phyloP scores from a whole-genome alignment of 139 green algal genomes.

The Chlorella sp. region DNA sequence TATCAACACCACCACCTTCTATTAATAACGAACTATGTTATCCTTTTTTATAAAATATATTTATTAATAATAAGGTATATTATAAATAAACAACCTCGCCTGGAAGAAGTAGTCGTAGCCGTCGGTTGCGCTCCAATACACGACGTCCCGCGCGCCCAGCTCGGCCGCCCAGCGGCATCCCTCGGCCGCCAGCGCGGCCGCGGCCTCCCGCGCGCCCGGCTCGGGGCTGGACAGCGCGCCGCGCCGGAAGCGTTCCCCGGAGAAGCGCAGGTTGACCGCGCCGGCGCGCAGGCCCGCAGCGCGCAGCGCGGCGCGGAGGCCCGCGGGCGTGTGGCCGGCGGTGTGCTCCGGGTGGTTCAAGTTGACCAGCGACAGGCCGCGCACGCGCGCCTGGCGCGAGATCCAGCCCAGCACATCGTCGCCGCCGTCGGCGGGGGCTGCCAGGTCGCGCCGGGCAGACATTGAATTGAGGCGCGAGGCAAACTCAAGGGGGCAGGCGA shows the following conservation, averaged over 20 bases:
- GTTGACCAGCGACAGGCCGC: constrained; percentile 48
- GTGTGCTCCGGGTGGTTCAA: constrained; percentile 74
- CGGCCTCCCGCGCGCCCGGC: constrained; percentile 8
- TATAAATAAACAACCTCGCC: too few species aligned
- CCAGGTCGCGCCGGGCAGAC: constrained; percentile 55
- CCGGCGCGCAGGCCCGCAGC: constrained; percentile 35
- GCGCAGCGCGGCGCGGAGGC: constrained; percentile 7
- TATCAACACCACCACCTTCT: not conserved
- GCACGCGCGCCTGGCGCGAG: constrained; percentile 43
- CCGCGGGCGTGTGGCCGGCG: constrained; percentile 1
- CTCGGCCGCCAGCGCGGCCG: constrained; percentile 39
- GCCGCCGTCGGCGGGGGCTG: not conserved
- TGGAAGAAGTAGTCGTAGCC: constrained; percentile 67
- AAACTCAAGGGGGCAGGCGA: constrained; percentile 42
- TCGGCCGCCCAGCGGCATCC: constrained; percentile 49
- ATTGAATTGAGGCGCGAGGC: constrained; percentile 70
- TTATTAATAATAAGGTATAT: too few species aligned
- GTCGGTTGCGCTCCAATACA: constrained; percentile 45
- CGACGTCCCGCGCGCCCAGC: constrained; percentile 48
- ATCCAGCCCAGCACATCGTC: constrained; percentile 49
- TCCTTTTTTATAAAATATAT: not conserved
- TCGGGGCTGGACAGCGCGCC: constrained; percentile 61
- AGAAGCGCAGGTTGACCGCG: constrained; percentile 20
- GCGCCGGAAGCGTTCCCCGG: constrained; percentile 50
- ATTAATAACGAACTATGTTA: not conserved